phyloP scores from a whole-genome alignment of 75 land plant species.

The Larix kaempferi region DNA sequence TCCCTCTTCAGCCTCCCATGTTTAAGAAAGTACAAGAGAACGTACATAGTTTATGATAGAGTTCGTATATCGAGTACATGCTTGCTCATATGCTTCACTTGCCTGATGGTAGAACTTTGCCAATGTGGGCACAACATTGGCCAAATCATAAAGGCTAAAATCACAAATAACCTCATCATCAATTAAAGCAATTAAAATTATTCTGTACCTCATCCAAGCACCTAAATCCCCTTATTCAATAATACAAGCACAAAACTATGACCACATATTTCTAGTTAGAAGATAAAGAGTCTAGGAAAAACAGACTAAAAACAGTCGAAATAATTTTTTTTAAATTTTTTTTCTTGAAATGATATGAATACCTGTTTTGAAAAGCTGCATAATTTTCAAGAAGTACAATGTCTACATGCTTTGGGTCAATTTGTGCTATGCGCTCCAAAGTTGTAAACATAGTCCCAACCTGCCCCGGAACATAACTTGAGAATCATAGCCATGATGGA shows the following conservation, averaged over 20 bases:
- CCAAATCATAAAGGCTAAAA: constrained; percentile 95
- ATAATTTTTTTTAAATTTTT: not conserved
- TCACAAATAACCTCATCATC: constrained; percentile 1
- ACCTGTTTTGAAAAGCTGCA: constrained; percentile 99
- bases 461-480: constrained; percentile 26
- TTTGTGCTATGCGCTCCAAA: constrained; percentile 84
- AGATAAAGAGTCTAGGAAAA: not conserved
- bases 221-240: not conserved
- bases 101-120: constrained; percentile 98
- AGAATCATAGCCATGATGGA: too few relatives aligned
- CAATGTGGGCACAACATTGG: constrained; percentile 92
- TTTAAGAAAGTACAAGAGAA: constrained; percentile 2
- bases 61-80: constrained; percentile 85
- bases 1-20: not conserved
- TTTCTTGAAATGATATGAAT: not conserved
- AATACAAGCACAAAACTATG: constrained; percentile 77
- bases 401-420: constrained; percentile 87
- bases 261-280: constrained; percentile 77
- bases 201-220: not conserved
- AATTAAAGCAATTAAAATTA: not conserved
- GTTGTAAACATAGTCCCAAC: constrained; percentile 94
- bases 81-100: constrained; percentile 98
- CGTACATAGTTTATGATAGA: constrained; percentile 89
- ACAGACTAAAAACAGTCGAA: not conserved
- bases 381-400: constrained; percentile 94